These are phyloP conservation scores for Calonectria honghensis DNA, from an alignment of 2,329 filamentous ascomycete genomes.

Conservation along the genomic window DNA sequence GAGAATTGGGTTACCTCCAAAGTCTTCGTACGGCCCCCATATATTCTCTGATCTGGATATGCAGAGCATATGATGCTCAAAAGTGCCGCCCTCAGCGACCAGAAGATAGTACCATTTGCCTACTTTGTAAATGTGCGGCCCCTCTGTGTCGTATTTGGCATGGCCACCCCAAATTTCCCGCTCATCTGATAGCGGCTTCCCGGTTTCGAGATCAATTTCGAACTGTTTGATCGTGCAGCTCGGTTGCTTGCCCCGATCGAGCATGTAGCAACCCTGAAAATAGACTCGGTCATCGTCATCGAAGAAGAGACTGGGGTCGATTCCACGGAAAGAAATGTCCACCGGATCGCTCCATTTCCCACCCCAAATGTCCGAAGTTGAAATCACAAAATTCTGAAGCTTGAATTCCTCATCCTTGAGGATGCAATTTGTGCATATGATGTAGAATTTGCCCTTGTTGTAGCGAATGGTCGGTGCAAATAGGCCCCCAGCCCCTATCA, in stretches of 20 bases:
- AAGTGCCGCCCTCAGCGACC: constrained; percentile 65
- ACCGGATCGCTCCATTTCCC: constrained; percentile 57
- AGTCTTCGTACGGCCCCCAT: constrained; percentile 57
- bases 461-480: constrained; percentile 53
- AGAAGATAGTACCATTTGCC: constrained; percentile 65
- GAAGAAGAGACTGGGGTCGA: constrained; percentile 67
- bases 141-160: constrained; percentile 51
- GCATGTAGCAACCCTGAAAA: constrained; percentile 48
- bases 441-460: constrained; percentile 51
- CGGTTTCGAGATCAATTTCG: constrained; percentile 50
- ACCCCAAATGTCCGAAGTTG: constrained; percentile 50
- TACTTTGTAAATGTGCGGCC: constrained; percentile 65
- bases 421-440: constrained; percentile 53
- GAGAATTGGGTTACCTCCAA: constrained; percentile 58
- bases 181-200: constrained; percentile 46
- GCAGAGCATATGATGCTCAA: constrained; percentile 53
- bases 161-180: constrained; percentile 45
- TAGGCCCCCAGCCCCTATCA: constrained; percentile 43
- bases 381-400: constrained; percentile 51
- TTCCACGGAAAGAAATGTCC: constrained; percentile 62
- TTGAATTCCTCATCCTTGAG: constrained; percentile 8
- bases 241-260: constrained; percentile 34
- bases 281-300: constrained; percentile 60
- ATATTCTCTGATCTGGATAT: constrained; percentile 49
- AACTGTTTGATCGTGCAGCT: constrained; percentile 52